Evolutionary conservation across 805 yeast species (phyloP), one percentile per base, ranked within the genome.

Genomic region (Wickerhamiella nectarea): DNA sequence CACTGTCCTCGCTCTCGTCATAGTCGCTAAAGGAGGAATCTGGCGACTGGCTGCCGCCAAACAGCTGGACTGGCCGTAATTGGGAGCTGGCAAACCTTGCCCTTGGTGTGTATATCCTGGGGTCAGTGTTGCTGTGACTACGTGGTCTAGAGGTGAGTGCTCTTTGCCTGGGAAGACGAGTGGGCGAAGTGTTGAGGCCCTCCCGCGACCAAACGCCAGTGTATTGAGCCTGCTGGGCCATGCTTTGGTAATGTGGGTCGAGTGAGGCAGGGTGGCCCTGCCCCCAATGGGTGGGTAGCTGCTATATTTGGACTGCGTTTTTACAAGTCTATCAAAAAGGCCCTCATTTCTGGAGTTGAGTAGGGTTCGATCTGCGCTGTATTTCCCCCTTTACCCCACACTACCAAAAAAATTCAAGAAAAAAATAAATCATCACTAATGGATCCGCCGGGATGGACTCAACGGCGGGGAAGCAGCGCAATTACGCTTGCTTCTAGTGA

Each of bases 1-100:
- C 39, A 21, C 39, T 36, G 15, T 14, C 19, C 12, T 36, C 31
- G 31, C 15, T n/a, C 26, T 35, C 26, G 18, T 33, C 19, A n/a
- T 7, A 35, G 25, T 35, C 38, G 24, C 20, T 26, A 19, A 7
- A 20, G 10, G n/a, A 8, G 3, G 20, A 24, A 24, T 36, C 29
- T 4, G 14, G 24, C 14, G 24, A 10, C n/a, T 19, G 17, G n/a
- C 12, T 6, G 18, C 14, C 38, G 14, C 26, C 38, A 35, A 35
- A 35, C 22, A 35, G 26, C 17, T 20, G 38, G 6, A 35, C 38
- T 6, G 38, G 38, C 17, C 38, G 38, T 21, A 35, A 35, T 35
- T 19, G 38, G 26, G 38, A 18, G 38, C 38, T 35, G 26, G 38
- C 38, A 12, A 35, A 35, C 17, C 38, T 20, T 35, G 26, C 15